Base-by-base conservation (phyloP, 2,329 filamentous ascomycete species). In the Botrytis porri region DNA sequence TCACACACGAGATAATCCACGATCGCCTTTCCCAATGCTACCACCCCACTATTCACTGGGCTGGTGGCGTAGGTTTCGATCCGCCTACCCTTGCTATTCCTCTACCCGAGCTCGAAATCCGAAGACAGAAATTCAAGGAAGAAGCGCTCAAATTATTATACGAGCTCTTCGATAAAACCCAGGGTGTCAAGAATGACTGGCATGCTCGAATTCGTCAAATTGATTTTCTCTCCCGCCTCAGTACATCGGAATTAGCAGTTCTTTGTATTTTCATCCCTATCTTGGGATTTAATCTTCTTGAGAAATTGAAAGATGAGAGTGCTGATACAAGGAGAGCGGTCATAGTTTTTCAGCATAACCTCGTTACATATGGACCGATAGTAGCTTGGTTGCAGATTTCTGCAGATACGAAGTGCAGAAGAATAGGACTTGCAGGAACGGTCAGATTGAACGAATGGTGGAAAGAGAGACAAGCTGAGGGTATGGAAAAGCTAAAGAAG, bases 381-480 rank as follows among this genome's bases (percentile, higher is more conserved):
- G 57, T 57, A 18, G 70, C 70, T 4, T 72, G 70, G 70, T 32
- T 67, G 16, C 37, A 72, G n/a, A 60, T 67, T 37, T 60, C 35
- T 20, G 10, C 70, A 9, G 35, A 45, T 14, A 63, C 37, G 29
- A 72, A 57, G n/a, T 72, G 51, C 12, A 41, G 48, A n/a, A 66
- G 70, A 41, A 45, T 64, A 18, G 51, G 41, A 12, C 43, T 70
- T 6, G n/a, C 32, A 25, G 41, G 41, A 4, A 62, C 43, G 5
- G n/a, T 70, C 32, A 25, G 61, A 1, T 54, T 60, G 29, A 62
- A 70, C n/a, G 69, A 63, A 14, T 70, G 69, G 69, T 62, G 48
- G n/a, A 43, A 63, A 43, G 69, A 51, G 43, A 60, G 62, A 10
- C 59, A 62, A 41, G 59, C 29, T 7, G 45, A 37, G 8, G 69